Percentiles rank a stretch among this genome's conserved stretches.
These are phyloP conservation scores for Betula pendula DNA, from an alignment of 306 rosid genomes.

Conservation along the genomic window DNA sequence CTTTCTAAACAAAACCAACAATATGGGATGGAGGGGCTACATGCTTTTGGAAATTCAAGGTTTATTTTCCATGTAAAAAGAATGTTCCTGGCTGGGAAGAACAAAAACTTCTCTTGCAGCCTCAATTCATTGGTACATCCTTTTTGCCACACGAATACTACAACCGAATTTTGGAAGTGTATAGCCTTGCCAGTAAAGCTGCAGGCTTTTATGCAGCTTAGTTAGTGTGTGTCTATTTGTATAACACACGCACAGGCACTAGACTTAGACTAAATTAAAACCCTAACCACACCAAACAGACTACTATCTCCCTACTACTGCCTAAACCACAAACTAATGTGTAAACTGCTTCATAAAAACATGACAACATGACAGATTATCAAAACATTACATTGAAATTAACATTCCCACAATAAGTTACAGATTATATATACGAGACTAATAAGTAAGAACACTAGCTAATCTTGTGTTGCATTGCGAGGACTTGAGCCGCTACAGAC, in stretches of 20 bases:
- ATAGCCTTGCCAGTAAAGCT: no score
- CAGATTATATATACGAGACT: neutral
- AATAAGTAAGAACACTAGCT: neutral
- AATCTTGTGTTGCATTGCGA: neutral
- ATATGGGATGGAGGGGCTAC: neutral
- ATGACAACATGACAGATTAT: neutral
- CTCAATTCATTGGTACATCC: neutral
- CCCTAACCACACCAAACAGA: neutral
- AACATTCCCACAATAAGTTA: neutral
- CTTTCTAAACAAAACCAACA: neutral
- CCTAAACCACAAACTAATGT: neutral
- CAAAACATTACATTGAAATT: neutral
- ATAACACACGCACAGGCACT: no score
- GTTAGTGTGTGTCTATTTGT: neutral
- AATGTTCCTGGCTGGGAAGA: no score
- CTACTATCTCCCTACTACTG: neutral
- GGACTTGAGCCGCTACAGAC: slow-evolving; percentile 16
- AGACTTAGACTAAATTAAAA: no score
- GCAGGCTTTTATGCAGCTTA: neutral
- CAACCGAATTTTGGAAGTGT: no score
- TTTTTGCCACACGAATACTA: no score
- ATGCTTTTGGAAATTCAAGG: no score
- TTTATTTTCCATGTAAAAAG: no score
- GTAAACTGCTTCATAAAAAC: neutral
- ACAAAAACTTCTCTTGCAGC: neutral